A percentile compares a stretch with the other conserved stretches of the same genome.
These are phyloP conservation scores for Pyricularia pennisetigena DNA, from an alignment of 2,329 filamentous ascomycete species.

Conservation along the genomic window DNA sequence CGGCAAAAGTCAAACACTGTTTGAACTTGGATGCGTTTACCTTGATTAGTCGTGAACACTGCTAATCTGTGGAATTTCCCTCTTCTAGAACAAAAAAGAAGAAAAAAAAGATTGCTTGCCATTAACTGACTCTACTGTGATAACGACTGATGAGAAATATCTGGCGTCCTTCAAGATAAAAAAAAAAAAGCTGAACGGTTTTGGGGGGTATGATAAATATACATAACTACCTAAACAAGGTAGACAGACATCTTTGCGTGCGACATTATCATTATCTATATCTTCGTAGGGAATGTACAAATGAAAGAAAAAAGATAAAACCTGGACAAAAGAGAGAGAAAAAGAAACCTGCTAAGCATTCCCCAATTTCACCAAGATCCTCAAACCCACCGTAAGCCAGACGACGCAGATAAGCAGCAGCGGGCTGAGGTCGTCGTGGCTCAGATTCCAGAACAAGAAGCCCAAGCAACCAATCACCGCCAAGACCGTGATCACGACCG, in stretches of 20 bases:
- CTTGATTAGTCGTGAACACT: neutral
- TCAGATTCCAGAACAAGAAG: neutral
- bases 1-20: neutral
- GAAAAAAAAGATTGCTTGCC: neutral
- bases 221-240: too few relatives aligned
- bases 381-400: neutral
- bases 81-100: neutral
- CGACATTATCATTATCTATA: neutral
- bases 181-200: too few relatives aligned
- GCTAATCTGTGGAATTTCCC: neutral
- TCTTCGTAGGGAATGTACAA: neutral
- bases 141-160: too few relatives aligned
- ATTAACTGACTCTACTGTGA: too few relatives aligned
- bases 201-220: too few relatives aligned
- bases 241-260: too few relatives aligned
- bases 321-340: neutral
- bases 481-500: neutral
- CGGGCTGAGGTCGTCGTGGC: neutral
- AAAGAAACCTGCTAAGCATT: conserved; percentile 8
- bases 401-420: neutral
- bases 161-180: too few relatives aligned
- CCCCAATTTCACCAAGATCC: conserved; percentile 14
- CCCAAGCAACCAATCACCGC: neutral
- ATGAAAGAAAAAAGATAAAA: neutral
- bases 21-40: too few relatives aligned